A percentile compares a stretch with the other conserved stretches of the same genome.
phyloP scores from a whole-genome alignment of 164 flowering plant species.

The Taxillus chinensis region DNA sequence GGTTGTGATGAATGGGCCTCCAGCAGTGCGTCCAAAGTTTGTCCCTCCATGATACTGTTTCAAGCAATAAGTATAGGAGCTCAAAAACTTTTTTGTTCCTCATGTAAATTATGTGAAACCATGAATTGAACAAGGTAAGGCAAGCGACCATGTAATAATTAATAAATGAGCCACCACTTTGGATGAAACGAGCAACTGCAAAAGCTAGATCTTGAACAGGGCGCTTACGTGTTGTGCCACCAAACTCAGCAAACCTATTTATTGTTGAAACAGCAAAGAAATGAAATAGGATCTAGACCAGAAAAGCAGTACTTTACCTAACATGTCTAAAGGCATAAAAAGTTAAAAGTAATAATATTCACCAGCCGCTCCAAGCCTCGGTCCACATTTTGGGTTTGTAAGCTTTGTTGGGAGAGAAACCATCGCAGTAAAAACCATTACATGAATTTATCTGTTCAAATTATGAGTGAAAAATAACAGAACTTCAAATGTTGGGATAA shows the following conservation, averaged over 20 bases:
- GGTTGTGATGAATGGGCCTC: constrained; percentile 93
- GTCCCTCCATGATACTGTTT: constrained; percentile 96
- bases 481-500: background rate
- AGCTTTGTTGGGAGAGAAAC: constrained; percentile 73
- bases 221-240: constrained; percentile 55
- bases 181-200: constrained; percentile 88
- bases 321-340: background rate
- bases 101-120: background rate
- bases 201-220: constrained; percentile 93
- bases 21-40: constrained; percentile 93
- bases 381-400: constrained; percentile 94
- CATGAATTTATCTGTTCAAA: constrained; percentile 76
- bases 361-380: constrained; percentile 96
- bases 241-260: constrained; percentile 80
- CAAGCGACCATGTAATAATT: constrained; percentile 87
- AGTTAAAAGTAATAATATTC: constrained; percentile 4
- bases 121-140: background rate
- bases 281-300: constrained; percentile 2
- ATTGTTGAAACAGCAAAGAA: background rate
- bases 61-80: constrained; percentile 6
- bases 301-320: background rate
- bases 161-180: constrained; percentile 73
- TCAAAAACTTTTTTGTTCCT: background rate
- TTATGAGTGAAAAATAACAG: background rate
- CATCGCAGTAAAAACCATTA: constrained; percentile 96